Evolutionary conservation across 495 filamentous ascomycete genomes (phyloP).

Genomic region (Penicillium simplicissimum): DNA sequence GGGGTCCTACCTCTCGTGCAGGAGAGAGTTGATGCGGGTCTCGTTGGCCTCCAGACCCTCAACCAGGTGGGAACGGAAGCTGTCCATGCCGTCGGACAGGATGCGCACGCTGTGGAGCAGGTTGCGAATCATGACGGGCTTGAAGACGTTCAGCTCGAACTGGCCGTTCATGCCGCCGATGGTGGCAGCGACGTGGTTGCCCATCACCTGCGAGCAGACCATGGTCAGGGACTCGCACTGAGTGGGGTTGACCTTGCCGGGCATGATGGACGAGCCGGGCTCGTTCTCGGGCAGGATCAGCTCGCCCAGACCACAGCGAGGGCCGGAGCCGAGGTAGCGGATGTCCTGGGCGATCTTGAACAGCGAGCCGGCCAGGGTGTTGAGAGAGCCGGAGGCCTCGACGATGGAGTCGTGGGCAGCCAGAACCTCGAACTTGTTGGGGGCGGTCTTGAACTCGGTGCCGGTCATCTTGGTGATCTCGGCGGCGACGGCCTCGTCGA

Average conservation of each 20-base stretch:
- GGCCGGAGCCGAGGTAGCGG: slow-evolving; percentile 93
- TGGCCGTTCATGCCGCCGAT: slow-evolving; percentile 96
- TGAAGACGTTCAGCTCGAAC: slow-evolving; percentile 99
- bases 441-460: slow-evolving; percentile 90
- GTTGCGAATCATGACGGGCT: slow-evolving; percentile 94
- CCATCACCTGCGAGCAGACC: slow-evolving; percentile 96
- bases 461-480: slow-evolving; percentile 92
- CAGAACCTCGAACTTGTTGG: slow-evolving; percentile 99
- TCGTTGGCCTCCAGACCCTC: slow-evolving; percentile 90
- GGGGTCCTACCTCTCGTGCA: slow-evolving; percentile 72
- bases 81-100: slow-evolving; percentile 87
- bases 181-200: slow-evolving; percentile 89
- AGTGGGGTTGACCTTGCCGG: slow-evolving; percentile 98
- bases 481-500: slow-evolving; percentile 85
- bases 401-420: slow-evolving; percentile 96
- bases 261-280: slow-evolving; percentile 97
- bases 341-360: slow-evolving; percentile 99
- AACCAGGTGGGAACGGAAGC: slow-evolving; percentile 92
- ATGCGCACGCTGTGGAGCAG: slow-evolving; percentile 87
- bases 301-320: slow-evolving; percentile 93
- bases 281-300: slow-evolving; percentile 94
- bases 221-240: slow-evolving; percentile 98
- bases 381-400: slow-evolving; percentile 88
- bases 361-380: slow-evolving; percentile 87
- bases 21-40: slow-evolving; percentile 77